These are phyloP conservation scores for Kwoniella heveanensis DNA, from an alignment of 768 basidiomycete genomes.

Conservation along the genomic window DNA sequence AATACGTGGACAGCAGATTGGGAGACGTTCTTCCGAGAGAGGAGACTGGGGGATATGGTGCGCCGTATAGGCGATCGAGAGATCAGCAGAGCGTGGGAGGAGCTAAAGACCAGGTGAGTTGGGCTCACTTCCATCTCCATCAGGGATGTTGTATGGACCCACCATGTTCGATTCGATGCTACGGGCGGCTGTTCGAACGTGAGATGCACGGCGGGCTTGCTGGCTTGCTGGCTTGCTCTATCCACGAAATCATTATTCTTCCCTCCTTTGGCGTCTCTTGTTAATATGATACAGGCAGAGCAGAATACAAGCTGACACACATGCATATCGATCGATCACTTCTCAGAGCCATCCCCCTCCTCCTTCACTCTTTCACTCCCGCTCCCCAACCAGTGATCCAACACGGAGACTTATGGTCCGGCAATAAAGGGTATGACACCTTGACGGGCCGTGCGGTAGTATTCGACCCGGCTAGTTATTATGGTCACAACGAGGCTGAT, in stretches of 20 bases:
- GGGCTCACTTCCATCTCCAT: no score
- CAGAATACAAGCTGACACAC: no score
- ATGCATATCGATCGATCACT: neutral
- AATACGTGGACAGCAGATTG: slow-evolving; percentile 49
- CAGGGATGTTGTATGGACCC: no score
- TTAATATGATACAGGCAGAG: no score
- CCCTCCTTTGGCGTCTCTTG: no score
- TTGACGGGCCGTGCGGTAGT: slow-evolving; percentile 37
- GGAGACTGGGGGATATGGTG: slow-evolving; percentile 46
- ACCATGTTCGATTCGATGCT: no score
- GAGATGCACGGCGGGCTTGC: no score
- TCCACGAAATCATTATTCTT: no score
- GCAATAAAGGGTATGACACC: slow-evolving; percentile 48
- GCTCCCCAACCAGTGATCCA: slow-evolving; percentile 47
- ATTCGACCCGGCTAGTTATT: slow-evolving; percentile 52
- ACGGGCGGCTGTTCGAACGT: no score
- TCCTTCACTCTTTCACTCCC: slow-evolving; percentile 36
- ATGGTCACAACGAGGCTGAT: slow-evolving; percentile 49
- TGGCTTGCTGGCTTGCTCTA: no score
- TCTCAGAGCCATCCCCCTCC: slow-evolving; percentile 40
- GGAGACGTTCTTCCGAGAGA: slow-evolving; percentile 48
- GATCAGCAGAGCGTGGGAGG: slow-evolving; percentile 36
- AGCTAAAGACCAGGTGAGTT: slow-evolving; percentile 38
- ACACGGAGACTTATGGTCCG: slow-evolving; percentile 56
- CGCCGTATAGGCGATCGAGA: slow-evolving; percentile 36